A percentile compares a stretch with the other conserved stretches of the same genome.
phyloP scores from a whole-genome alignment of 257 asterid genomes.

The Nicotiana noctiflora region DNA sequence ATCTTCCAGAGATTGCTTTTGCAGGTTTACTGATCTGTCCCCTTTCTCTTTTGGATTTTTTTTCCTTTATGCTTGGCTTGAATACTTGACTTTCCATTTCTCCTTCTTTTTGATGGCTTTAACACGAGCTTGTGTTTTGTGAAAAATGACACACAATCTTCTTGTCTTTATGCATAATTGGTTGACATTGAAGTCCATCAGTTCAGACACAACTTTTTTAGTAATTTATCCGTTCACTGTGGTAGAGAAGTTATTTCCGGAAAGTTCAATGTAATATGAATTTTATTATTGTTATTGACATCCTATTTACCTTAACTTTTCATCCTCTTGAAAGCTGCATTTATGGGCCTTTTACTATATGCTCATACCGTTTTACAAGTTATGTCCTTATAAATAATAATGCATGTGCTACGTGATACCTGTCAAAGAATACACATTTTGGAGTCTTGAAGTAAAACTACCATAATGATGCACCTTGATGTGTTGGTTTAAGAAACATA shows the following conservation, averaged over 20 bases:
- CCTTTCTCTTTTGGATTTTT: background rate
- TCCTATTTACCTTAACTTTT: background rate
- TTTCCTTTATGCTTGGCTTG: background rate
- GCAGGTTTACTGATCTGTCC: conserved; percentile 52
- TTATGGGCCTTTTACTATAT: background rate
- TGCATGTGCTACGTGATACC: background rate
- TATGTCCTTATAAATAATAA: background rate
- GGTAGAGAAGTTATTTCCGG: too few relatives aligned
- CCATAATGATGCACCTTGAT: background rate
- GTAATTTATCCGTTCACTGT: too few relatives aligned
- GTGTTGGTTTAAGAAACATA: background rate
- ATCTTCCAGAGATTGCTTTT: conserved; percentile 96
- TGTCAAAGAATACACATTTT: background rate
- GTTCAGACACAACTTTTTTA: too few relatives aligned
- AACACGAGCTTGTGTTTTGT: background rate
- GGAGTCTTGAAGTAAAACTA: background rate
- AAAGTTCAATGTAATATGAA: too few relatives aligned
- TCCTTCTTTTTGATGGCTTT: background rate
- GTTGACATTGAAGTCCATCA: too few relatives aligned
- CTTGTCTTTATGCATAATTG: background rate
- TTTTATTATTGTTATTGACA: background rate
- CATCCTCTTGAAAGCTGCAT: background rate
- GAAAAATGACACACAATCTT: background rate
- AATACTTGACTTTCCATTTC: background rate
- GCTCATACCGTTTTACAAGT: too few relatives aligned